phyloP scores from a whole-genome alignment of 176 grass and related monocot species.

The Calamus simplicifolius region DNA sequence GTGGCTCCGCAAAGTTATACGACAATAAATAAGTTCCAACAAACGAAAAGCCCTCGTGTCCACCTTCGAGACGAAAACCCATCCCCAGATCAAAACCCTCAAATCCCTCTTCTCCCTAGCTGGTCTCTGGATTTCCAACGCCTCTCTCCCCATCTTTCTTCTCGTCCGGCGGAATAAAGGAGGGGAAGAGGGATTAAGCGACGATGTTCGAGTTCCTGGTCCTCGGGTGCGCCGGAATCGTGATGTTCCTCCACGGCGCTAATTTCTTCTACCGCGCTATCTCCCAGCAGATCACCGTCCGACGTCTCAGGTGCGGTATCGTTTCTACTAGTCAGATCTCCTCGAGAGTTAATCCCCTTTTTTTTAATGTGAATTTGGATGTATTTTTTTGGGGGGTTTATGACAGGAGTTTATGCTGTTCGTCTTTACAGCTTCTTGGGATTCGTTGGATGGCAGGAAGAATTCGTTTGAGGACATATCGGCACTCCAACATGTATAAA shows the following conservation, averaged over 20 bases:
- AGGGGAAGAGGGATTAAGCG: background rate
- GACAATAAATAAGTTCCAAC: too few relatives aligned
- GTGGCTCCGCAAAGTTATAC: too few relatives aligned
- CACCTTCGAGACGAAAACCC: too few relatives aligned
- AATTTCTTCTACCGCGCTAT: conserved; percentile 18
- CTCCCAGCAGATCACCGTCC: conserved; percentile 1
- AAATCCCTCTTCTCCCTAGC: background rate
- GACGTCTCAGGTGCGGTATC: conserved; percentile 8
- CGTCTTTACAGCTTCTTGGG: conserved; percentile 16
- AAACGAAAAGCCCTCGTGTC: too few relatives aligned
- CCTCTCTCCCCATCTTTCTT: conserved; percentile 16
- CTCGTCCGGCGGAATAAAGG: conserved; percentile 12
- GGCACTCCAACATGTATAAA: too few relatives aligned
- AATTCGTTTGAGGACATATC: too few relatives aligned
- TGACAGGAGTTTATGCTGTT: background rate
- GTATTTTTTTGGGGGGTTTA: too few relatives aligned
- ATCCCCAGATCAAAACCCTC: too few relatives aligned
- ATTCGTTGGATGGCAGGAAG: conserved; percentile 20
- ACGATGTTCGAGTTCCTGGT: conserved; percentile 26
- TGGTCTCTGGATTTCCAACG: conserved; percentile 4
- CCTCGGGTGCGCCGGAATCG: conserved; percentile 24
- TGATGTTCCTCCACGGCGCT: conserved; percentile 19
- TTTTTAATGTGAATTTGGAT: too few relatives aligned
- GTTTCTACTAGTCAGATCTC: background rate
- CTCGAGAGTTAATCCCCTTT: too few relatives aligned